A percentile compares a stretch with the other conserved stretches of the same genome.
Conservation (phyloP, 495 filamentous ascomycete genomes). For the Aspergillus nidulans region DNA sequence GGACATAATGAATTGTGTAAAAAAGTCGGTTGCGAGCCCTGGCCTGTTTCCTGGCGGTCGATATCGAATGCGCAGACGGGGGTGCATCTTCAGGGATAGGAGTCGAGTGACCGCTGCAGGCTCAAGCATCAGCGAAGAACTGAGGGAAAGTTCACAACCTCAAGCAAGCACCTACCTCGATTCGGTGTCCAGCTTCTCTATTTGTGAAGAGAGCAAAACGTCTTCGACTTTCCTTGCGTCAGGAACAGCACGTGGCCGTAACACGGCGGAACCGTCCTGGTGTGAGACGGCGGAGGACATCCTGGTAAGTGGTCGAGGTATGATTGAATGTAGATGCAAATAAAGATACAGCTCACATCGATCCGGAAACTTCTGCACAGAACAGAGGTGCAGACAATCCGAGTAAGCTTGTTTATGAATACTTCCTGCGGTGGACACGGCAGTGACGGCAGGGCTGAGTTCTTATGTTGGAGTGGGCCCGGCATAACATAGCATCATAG, state of each 20-base stretch:
- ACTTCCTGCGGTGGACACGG: background rate
- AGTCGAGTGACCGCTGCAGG: constrained; percentile 74
- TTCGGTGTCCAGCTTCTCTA: constrained; percentile 26
- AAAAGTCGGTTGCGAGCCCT: constrained; percentile 84
- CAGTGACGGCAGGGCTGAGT: background rate
- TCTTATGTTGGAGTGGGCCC: background rate
- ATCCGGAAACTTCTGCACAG: background rate
- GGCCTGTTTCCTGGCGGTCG: constrained; percentile 76
- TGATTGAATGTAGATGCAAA: background rate
- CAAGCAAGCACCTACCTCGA: constrained; percentile 23
- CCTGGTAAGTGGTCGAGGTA: background rate
- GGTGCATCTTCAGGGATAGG: constrained; percentile 87
- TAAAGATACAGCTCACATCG: constrained; percentile 9
- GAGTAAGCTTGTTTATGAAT: constrained; percentile 5
- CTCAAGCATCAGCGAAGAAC: background rate
- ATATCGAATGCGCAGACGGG: constrained; percentile 81
- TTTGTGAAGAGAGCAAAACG: constrained; percentile 17
- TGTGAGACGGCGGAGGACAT: constrained; percentile 37
- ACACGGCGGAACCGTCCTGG: constrained; percentile 20
- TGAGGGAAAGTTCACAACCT: background rate
- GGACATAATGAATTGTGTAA: constrained; percentile 89
- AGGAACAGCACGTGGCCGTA: constrained; percentile 33
- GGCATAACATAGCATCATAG: background rate
- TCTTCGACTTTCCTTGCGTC: constrained; percentile 24
- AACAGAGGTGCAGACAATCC: background rate